Evolutionary conservation across 192 early-diverging fungal species (phyloP).

Genomic region (Nowakowskiella sp.): DNA sequence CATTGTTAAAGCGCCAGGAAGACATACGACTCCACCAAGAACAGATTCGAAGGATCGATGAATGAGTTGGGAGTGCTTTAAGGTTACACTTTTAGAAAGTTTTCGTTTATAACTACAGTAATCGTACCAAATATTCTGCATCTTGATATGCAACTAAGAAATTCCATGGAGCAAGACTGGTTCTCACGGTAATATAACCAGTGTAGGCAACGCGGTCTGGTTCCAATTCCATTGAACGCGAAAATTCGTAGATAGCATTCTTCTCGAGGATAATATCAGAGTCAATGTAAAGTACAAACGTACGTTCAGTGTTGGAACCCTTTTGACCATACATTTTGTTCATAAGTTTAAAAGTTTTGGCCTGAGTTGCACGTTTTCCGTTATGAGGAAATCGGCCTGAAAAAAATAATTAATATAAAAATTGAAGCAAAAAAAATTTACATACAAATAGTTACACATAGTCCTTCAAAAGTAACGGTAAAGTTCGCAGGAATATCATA

Average conservation of each 20-base stretch:
- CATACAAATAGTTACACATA: no score
- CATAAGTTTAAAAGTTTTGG: slow-evolving; percentile 26
- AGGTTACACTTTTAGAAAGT: no score
- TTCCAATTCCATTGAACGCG: slow-evolving; percentile 20
- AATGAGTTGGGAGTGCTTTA: slow-evolving; percentile 33
- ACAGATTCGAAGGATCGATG: slow-evolving; percentile 27
- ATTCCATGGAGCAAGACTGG: no score
- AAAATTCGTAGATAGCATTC: slow-evolving; percentile 26
- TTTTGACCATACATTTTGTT: neutral
- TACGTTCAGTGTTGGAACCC: neutral
- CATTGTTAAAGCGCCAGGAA: slow-evolving; percentile 38
- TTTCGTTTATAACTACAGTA: no score
- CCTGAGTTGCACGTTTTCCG: slow-evolving; percentile 43
- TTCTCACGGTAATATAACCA: slow-evolving; percentile 27
- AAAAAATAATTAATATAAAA: slow-evolving; percentile 29
- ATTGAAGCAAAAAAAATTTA: slow-evolving; percentile 21
- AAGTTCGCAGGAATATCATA: no score
- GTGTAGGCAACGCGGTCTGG: slow-evolving; percentile 22
- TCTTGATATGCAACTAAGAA: no score
- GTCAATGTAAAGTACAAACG: slow-evolving; percentile 38
- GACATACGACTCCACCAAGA: slow-evolving; percentile 26
- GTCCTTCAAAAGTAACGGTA: no score
- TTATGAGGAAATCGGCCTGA: slow-evolving; percentile 42
- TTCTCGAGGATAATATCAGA: slow-evolving; percentile 36
- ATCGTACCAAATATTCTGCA: slow-evolving; percentile 43